Evolutionary conservation across 106 monocot species (phyloP).

Genomic region (Dioscorea alata): DNA sequence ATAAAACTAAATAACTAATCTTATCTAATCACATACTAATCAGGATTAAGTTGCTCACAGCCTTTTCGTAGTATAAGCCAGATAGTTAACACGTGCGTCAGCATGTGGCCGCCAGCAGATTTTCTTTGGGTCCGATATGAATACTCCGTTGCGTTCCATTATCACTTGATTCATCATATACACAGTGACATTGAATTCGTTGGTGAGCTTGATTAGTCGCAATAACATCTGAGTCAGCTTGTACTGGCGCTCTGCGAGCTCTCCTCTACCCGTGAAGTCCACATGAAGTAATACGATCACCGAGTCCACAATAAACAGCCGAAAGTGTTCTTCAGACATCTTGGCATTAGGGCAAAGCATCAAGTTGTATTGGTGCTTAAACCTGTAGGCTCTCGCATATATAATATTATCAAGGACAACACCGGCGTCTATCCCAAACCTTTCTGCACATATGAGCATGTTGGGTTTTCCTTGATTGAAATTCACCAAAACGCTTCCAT

Average conservation of each 20-base stretch:
- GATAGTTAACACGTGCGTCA: conserved; percentile 87
- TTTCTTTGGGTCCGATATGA: conserved; percentile 95
- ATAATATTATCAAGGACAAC: conserved; percentile 96
- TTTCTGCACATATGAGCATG: conserved; percentile 90
- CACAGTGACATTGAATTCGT: conserved; percentile 97
- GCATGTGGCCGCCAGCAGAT: conserved; percentile 90
- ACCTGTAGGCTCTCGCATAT: conserved; percentile 95
- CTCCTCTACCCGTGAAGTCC: conserved; percentile 89
- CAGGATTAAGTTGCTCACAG: too few species aligned
- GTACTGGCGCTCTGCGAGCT: conserved; percentile 99
- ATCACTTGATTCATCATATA: conserved; percentile 99
- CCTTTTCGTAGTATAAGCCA: conserved; percentile 95
- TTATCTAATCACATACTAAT: too few species aligned
- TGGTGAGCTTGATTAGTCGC: conserved; percentile 87
- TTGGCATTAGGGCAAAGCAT: conserved; percentile 87
- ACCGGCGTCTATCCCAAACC: conserved; percentile 92
- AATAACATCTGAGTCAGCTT: conserved; percentile 97
- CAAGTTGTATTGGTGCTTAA: conserved; percentile 93
- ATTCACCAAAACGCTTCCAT: conserved; percentile 97
- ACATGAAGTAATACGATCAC: conserved; percentile 87
- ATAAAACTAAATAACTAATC: too few species aligned
- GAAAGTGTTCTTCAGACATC: conserved; percentile 96
- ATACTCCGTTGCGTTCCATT: conserved; percentile 88
- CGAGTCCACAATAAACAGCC: conserved; percentile 91
- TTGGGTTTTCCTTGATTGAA: conserved; percentile 93